Conservation (phyloP, 163 green algal genomes). For the Botryococcus braunii region DNA sequence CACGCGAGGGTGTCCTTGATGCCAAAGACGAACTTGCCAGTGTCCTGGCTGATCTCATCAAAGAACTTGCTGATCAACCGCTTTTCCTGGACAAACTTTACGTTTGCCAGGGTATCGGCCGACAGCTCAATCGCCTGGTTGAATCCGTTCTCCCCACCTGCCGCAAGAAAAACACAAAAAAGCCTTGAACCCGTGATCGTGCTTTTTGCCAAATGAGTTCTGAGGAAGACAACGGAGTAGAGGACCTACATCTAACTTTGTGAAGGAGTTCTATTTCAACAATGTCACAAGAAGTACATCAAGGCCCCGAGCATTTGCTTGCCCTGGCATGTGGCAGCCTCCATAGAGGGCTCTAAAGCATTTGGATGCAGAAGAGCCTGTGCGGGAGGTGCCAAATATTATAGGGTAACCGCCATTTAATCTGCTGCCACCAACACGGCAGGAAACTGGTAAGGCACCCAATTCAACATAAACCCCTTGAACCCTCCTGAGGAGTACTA, state of each 20-base stretch:
- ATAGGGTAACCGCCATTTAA: slow-evolving; percentile 55
- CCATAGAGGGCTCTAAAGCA: too few species aligned
- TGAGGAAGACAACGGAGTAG: too few species aligned
- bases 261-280: too few species aligned
- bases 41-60: slow-evolving; percentile 89
- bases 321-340: too few species aligned
- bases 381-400: too few species aligned
- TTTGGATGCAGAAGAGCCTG: too few species aligned
- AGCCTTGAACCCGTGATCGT: background rate
- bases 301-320: too few species aligned
- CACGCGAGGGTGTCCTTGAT: slow-evolving; percentile 91
- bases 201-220: too few species aligned
- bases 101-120: slow-evolving; percentile 88
- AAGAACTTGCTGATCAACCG: slow-evolving; percentile 62
- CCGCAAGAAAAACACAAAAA: background rate
- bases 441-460: slow-evolving; percentile 57
- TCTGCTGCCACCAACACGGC: slow-evolving; percentile 45
- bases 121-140: slow-evolving; percentile 97
- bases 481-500: too few species aligned
- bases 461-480: too few species aligned
- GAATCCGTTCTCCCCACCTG: slow-evolving; percentile 97
- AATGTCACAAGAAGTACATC: too few species aligned
- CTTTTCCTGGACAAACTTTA: slow-evolving; percentile 98
- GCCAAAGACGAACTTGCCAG: slow-evolving; percentile 85
- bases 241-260: too few species aligned